A percentile compares a stretch with the other conserved stretches of the same genome.
phyloP scores from a whole-genome alignment of 2,329 filamentous ascomycete genomes.

The Hypomyces rosellus region DNA sequence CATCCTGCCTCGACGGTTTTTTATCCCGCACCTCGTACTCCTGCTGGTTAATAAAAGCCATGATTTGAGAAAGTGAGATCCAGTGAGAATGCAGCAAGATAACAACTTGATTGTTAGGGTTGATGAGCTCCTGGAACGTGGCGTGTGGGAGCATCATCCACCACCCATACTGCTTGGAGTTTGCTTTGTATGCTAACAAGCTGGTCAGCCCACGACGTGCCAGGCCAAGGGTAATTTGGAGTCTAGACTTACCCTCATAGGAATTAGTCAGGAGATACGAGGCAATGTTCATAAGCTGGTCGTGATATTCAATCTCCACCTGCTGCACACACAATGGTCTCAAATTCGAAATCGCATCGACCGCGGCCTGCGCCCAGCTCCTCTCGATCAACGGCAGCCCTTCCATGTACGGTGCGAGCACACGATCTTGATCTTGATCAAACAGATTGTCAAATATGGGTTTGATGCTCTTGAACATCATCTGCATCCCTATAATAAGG shows the following conservation, averaged over 20 bases:
- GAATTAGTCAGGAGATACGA: constrained; percentile 47
- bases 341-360: constrained; percentile 36
- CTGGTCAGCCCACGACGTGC: not conserved
- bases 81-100: constrained; percentile 47
- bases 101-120: constrained; percentile 39
- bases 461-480: constrained; percentile 42
- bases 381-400: constrained; percentile 38
- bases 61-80: constrained; percentile 49
- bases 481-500: constrained; percentile 47
- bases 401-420: constrained; percentile 40
- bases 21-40: constrained; percentile 31
- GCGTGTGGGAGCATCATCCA: constrained; percentile 52
- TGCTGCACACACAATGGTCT: constrained; percentile 35
- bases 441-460: constrained; percentile 45
- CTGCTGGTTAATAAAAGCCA: constrained; percentile 41
- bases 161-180: constrained; percentile 47
- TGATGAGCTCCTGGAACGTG: constrained; percentile 44
- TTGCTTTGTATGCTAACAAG: constrained; percentile 42
- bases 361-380: constrained; percentile 42
- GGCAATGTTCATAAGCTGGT: constrained; percentile 39
- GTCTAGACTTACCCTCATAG: constrained; percentile 41
- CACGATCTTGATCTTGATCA: constrained; percentile 32
- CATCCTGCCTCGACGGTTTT: constrained; percentile 17
- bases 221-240: not conserved
- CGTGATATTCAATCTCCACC: constrained; percentile 42